These are phyloP conservation scores for Ophidiomyces ophidiicola DNA, from an alignment of 2,329 filamentous ascomycete species.

Conservation along the genomic window DNA sequence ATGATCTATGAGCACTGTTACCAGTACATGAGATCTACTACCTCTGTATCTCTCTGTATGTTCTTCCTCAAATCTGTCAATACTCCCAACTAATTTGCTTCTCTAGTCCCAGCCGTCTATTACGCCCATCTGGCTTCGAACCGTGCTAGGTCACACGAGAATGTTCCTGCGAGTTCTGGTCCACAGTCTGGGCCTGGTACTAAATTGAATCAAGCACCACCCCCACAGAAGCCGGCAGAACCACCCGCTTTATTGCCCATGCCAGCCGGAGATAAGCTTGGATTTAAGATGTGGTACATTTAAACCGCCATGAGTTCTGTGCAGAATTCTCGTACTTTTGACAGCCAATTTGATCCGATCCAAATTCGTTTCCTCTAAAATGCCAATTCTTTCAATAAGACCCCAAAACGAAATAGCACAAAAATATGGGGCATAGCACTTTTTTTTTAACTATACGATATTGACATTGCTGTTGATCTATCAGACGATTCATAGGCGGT, in stretches of 20 bases:
- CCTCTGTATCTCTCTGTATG: constrained; percentile 65
- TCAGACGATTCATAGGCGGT: constrained; percentile 3
- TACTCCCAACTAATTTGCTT: constrained; percentile 7
- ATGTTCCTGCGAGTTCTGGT: constrained; percentile 31
- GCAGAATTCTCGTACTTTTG: too few species aligned
- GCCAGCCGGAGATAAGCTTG: constrained; percentile 21
- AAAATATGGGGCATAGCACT: too few species aligned
- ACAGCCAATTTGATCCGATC: too few species aligned
- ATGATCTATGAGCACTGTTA: constrained; percentile 95
- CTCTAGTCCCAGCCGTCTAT: constrained; percentile 65
- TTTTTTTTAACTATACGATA: too few species aligned
- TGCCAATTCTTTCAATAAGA: too few species aligned
- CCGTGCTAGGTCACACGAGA: constrained; percentile 66
- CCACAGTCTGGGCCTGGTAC: constrained; percentile 30
- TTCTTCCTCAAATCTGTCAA: constrained; percentile 4
- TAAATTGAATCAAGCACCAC: constrained; percentile 23
- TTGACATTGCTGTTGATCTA: too few species aligned
- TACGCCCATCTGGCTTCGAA: constrained; percentile 84
- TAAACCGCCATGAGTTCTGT: constrained; percentile 18
- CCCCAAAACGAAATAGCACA: too few species aligned
- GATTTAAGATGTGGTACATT: constrained; percentile 33
- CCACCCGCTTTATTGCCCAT: constrained; percentile 26
- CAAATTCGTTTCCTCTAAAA: too few species aligned
- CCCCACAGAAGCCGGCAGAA: constrained; percentile 22
- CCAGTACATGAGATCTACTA: constrained; percentile 83